phyloP scores from a whole-genome alignment of 2,329 filamentous ascomycete species.

The Amauroascus niger region DNA sequence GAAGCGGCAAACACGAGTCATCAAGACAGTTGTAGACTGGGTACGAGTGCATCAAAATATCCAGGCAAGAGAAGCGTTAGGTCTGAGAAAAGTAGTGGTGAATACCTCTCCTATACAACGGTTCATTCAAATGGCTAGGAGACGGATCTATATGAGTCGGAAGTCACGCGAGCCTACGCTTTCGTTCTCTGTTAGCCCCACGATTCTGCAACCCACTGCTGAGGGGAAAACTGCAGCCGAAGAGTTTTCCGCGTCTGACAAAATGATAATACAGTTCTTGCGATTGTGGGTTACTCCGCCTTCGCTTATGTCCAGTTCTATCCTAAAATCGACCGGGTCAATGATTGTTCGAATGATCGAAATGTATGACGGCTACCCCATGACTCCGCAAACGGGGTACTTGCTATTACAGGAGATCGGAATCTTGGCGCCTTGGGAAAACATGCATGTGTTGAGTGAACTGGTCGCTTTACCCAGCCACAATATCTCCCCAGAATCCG shows the following conservation, averaged over 20 bases:
- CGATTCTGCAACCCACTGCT: slow-evolving; percentile 20
- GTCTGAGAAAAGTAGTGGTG: background rate
- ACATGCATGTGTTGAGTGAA: slow-evolving; percentile 43
- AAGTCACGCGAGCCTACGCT: slow-evolving; percentile 35
- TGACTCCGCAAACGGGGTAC: slow-evolving; percentile 34
- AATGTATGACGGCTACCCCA: slow-evolving; percentile 42
- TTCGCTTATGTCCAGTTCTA: slow-evolving; percentile 31
- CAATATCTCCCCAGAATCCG: slow-evolving; percentile 25
- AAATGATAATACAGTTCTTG: slow-evolving; percentile 47
- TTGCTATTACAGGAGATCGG: slow-evolving; percentile 54
- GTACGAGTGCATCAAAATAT: slow-evolving; percentile 48
- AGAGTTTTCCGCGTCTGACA: slow-evolving; percentile 42
- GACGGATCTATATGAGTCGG: slow-evolving; percentile 35
- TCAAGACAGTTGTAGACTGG: slow-evolving; percentile 47
- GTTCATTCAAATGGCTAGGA: slow-evolving; percentile 39
- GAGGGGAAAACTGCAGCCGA: slow-evolving; percentile 23
- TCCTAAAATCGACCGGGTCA: slow-evolving; percentile 43
- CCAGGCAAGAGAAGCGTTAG: slow-evolving; percentile 24
- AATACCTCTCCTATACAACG: slow-evolving; percentile 30
- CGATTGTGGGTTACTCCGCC: slow-evolving; percentile 43
- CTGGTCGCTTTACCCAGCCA: slow-evolving; percentile 45
- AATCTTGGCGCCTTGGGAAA: slow-evolving; percentile 50
- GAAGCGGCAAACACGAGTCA: slow-evolving; percentile 39
- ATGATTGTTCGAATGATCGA: slow-evolving; percentile 48
- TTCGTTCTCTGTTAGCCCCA: slow-evolving; percentile 36